Conservation (phyloP, 1,284 basidiomycete species). For the Sporisorium reilianum region DNA sequence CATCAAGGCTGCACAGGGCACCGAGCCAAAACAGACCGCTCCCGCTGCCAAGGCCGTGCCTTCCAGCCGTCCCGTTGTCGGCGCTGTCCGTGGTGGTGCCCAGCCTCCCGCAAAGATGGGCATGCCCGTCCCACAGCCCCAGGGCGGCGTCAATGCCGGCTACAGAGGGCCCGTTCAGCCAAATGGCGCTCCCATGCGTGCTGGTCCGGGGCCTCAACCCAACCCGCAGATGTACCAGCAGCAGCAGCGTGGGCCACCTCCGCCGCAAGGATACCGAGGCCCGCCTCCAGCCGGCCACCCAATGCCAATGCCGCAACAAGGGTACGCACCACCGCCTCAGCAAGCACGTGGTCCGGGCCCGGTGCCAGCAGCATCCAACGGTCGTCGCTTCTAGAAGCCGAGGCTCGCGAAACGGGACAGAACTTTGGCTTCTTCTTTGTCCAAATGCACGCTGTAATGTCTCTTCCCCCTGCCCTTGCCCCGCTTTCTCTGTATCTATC, state of each 20-base stretch:
- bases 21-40: slow-evolving; percentile 28
- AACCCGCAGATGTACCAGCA: slow-evolving; percentile 53
- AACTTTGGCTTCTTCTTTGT: not conserved
- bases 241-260: slow-evolving; percentile 35
- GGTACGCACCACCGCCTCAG: slow-evolving; percentile 35
- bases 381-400: slow-evolving; percentile 37
- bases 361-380: slow-evolving; percentile 28
- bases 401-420: not conserved
- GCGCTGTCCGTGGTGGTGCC: slow-evolving; percentile 34
- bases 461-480: no score
- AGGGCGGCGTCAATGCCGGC: slow-evolving; percentile 28
- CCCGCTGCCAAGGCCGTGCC: slow-evolving; percentile 32
- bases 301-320: slow-evolving; percentile 35
- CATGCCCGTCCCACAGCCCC: slow-evolving; percentile 44
- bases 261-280: slow-evolving; percentile 34
- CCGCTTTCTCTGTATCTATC: not conserved
- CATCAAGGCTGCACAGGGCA: slow-evolving; percentile 64
- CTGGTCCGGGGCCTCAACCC: slow-evolving; percentile 33
- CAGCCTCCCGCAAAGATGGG: slow-evolving; percentile 26
- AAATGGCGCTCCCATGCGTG: slow-evolving; percentile 25
- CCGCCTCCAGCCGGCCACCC: slow-evolving; percentile 27
- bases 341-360: slow-evolving; percentile 34
- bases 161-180: slow-evolving; percentile 38
- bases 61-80: slow-evolving; percentile 41
- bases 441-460: not conserved